Base-by-base conservation (phyloP, 2,329 filamentous ascomycete species). In the Neurospora sp. region DNA sequence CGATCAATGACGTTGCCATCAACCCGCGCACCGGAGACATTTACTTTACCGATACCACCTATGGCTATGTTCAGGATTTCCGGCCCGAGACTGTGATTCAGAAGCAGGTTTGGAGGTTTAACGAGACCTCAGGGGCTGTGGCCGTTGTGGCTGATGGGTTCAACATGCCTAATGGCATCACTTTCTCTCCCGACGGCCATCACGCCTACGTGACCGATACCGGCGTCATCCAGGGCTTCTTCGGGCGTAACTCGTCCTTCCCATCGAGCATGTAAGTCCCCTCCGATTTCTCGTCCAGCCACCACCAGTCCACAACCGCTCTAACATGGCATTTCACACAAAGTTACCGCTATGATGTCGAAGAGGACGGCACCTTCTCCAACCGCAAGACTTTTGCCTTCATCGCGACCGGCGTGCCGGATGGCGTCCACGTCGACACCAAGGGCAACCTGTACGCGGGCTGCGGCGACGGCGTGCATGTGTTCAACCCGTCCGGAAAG, bases 11-110 rank as follows among this genome's bases (percentile, higher is more conserved):
- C 71, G 81, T 86, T 0, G 81, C 82, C 1, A 76, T 87, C 69
- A 83, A 89, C 73, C 82, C 86, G 38, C 76, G 77, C 11, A 88
- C 84, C 70, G 82, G 82, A n/a, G 83, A 87, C 36, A 79, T 90
- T n/a, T 90, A 88, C 80, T 90, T 90, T 74, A 90, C 87, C 1
- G 88, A 90, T 70, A 84, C 86, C 0, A 81, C 84, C 8, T 90
- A 90, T 73, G 88, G 86, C 3, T 85, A 82, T 71, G 80, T 85
- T 58, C 87, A 90, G 74, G 81, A 85, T 33, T 89, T 90, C 73
- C 82, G 87, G 0, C 84, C 84, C 0, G 73, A 76, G 6, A 87
- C 87, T 0, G 83, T 82, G 0, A 75, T 89, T 11, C 85, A 81
- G 4, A 85, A 84, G 70, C 87, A 90, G 74, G 85, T 89, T 0